phyloP scores from a whole-genome alignment of 176 grass and related monocot genomes.

The Oryza glaberrima region DNA sequence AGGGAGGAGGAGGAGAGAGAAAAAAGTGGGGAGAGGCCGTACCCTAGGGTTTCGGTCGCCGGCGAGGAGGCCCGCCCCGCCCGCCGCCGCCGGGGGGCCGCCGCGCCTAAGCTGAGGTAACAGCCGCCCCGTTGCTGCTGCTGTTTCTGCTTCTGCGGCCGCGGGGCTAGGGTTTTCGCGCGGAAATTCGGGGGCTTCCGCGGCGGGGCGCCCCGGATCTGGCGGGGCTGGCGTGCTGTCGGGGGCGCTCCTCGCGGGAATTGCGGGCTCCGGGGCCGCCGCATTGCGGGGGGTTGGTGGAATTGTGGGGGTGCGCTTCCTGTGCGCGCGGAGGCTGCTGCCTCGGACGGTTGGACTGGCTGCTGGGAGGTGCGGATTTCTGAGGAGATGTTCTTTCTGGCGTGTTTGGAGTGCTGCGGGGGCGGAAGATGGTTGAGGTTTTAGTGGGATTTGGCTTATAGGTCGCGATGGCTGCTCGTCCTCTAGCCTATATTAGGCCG shows the following conservation, averaged over 20 bases:
- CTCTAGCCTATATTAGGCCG: background rate
- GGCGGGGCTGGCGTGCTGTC: background rate
- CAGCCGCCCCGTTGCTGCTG: background rate
- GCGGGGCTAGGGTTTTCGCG: conserved; percentile 20
- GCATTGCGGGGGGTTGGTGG: conserved; percentile 43
- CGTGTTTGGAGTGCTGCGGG: background rate
- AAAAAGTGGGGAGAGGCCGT: background rate
- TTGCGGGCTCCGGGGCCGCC: conserved; percentile 12
- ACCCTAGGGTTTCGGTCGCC: conserved; percentile 41
- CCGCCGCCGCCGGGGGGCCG: background rate
- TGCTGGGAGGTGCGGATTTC: background rate
- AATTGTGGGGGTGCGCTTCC: conserved; percentile 19
- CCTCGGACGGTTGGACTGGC: background rate
- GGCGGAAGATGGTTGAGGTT: conserved; percentile 16
- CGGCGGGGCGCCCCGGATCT: conserved; percentile 25
- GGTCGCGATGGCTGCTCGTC: conserved; percentile 2
- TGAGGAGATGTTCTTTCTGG: background rate
- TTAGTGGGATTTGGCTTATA: background rate
- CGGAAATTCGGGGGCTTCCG: background rate
- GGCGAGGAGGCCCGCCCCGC: background rate
- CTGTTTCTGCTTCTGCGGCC: background rate
- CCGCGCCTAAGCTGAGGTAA: conserved; percentile 31
- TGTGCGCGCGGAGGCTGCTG: background rate
- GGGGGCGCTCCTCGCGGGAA: background rate
- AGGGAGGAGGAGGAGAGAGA: background rate